phyloP scores from a whole-genome alignment of 495 filamentous ascomycete genomes.

The Penicillium nucicola region DNA sequence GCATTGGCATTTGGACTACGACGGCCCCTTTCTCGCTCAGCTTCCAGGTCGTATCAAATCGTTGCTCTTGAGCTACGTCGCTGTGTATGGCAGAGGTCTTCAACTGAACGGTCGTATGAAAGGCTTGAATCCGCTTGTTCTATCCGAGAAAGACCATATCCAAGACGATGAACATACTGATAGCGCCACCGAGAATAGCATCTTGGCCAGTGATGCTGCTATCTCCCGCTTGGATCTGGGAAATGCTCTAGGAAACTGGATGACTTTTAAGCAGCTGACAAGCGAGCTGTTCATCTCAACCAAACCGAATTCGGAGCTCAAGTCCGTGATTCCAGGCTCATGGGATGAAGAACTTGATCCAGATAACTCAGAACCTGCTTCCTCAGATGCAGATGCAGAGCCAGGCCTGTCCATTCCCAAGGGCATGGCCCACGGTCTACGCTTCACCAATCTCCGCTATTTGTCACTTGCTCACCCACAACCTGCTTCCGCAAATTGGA shows the following conservation, averaged over 20 bases:
- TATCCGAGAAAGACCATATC: constrained; percentile 5
- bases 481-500: constrained; percentile 55
- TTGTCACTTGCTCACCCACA: constrained; percentile 51
- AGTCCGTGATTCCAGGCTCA: constrained; percentile 29
- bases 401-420: constrained; percentile 28
- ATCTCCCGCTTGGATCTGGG: constrained; percentile 64
- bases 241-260: constrained; percentile 53
- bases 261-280: constrained; percentile 57
- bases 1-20: constrained; percentile 63
- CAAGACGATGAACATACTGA: constrained; percentile 9
- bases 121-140: constrained; percentile 31
- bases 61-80: constrained; percentile 61
- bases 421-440: constrained; percentile 41
- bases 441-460: constrained; percentile 48
- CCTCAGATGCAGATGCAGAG: constrained; percentile 8
- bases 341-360: constrained; percentile 30
- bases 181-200: constrained; percentile 25
- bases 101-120: constrained; percentile 17
- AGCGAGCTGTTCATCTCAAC: constrained; percentile 44
- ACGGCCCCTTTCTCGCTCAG: constrained; percentile 61
- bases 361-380: constrained; percentile 33
- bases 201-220: constrained; percentile 39
- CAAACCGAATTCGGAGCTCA: constrained; percentile 7
- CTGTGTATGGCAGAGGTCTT: constrained; percentile 44
- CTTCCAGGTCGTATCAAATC: constrained; percentile 61